Base-by-base conservation (phyloP, 108 stramenopile genomes). In the Cylindrotheca closterium region DNA sequence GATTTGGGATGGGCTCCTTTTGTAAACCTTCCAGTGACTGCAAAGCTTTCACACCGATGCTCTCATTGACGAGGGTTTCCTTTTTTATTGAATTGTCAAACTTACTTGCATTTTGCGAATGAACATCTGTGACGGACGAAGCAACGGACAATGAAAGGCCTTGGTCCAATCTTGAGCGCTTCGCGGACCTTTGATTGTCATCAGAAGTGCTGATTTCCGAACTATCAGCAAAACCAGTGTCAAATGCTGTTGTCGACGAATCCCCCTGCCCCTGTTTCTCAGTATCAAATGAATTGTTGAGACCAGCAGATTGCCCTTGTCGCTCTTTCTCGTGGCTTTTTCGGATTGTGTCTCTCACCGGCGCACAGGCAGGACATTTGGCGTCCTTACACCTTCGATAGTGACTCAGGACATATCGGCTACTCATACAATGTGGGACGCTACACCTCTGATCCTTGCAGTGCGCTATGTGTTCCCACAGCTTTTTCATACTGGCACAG, bases 391-490 rank as follows among this genome's bases (percentile, higher is more conserved):
- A 99, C 33, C 92, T 80, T 47, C 96, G 89, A 75, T 97, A 98
- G 65, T 99, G 99, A 64, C 94, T 96, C 23, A 99, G 78, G 29
- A 99, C 97, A 65, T 98, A 97, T 46, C 99, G 84, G 56, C 97
- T 98, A 45, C 96, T 98, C 68, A 98, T 96, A 77, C 98, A 99
- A 65, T 97, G 98, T 0, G 91, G 88, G 27, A 95, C 85, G 31
- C 80, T 79, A 65, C 98, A 99, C 27, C 86, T 71, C 33, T 94
- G 94, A 55, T 96, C 85, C 69, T 96, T 97, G 70, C 98, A 99
- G 66, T 86, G 92, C 32, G 97, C 95, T 55, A 99, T 98, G 64
- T 99, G 99, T 53, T 95, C 93, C 99, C 99, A 99, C 1, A 99
- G 79, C 46, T 81, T 74, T 78, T 99, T 99, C 99, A 99, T 99